Evolutionary conservation across 2,329 filamentous ascomycete species (phyloP).

Genomic region (Trichoderma koningiopsis): DNA sequence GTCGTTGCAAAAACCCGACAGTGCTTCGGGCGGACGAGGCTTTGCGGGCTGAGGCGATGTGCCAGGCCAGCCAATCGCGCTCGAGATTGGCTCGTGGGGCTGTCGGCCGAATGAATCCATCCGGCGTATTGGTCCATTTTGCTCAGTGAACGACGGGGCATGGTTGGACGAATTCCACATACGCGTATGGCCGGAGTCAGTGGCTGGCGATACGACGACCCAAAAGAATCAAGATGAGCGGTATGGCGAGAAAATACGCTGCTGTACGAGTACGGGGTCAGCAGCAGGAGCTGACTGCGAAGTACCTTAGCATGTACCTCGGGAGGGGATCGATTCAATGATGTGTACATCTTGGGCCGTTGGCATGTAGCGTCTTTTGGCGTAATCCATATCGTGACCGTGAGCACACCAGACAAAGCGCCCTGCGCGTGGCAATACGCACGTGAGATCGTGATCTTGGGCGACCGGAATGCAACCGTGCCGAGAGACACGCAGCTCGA

Average conservation of each 20-base stretch:
- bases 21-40: slow-evolving; percentile 4
- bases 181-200: background rate
- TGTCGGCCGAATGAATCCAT: slow-evolving; percentile 23
- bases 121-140: background rate
- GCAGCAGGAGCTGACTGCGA: background rate
- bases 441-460: slow-evolving; percentile 10
- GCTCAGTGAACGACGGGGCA: background rate
- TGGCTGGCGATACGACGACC: background rate
- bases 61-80: background rate
- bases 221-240: background rate
- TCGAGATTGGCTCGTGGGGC: slow-evolving; percentile 6
- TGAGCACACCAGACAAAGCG: background rate
- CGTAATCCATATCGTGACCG: background rate
- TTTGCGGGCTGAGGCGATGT: slow-evolving; percentile 1
- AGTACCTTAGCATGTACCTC: background rate
- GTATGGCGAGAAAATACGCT: background rate
- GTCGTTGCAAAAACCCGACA: slow-evolving; percentile 39
- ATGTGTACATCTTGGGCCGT: background rate
- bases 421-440: background rate
- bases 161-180: background rate
- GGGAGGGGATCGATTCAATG: background rate
- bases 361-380: background rate
- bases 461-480: slow-evolving; percentile 15
- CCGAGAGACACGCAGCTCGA: background rate
- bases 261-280: background rate